Percentiles rank a stretch among this genome's conserved stretches.
These are phyloP conservation scores for Dysphania ambrosioides DNA, from an alignment of 148 eudicot genomes.

Conservation along the genomic window DNA sequence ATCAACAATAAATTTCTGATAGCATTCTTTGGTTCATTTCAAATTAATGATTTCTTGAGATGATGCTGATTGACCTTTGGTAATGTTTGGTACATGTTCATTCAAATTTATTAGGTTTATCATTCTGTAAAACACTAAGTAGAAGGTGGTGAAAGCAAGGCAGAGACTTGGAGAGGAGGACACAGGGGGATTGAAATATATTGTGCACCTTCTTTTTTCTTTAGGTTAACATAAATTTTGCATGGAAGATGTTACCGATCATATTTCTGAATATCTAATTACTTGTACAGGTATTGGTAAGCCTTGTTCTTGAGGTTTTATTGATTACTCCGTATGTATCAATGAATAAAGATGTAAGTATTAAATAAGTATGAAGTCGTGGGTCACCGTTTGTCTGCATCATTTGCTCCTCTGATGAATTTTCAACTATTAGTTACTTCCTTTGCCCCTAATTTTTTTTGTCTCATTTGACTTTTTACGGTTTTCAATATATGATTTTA, in stretches of 20 bases:
- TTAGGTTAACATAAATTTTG: neutral
- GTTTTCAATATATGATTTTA: too few relatives aligned
- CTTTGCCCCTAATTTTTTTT: too few relatives aligned
- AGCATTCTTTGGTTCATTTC: neutral
- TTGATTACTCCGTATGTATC: too few relatives aligned
- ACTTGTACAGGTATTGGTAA: too few relatives aligned
- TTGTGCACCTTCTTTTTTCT: neutral
- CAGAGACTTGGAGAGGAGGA: conserved; percentile 9
- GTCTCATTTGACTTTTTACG: too few relatives aligned
- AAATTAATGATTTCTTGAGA: neutral
- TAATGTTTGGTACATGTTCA: conserved; percentile 17
- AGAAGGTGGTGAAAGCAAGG: conserved; percentile 6
- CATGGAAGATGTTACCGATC: conserved; percentile 11
- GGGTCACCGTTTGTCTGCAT: too few relatives aligned
- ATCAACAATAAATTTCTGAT: neutral
- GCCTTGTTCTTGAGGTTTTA: too few relatives aligned
- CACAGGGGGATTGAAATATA: neutral
- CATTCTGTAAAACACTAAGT: conserved; percentile 5
- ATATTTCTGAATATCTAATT: neutral
- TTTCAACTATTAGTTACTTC: too few relatives aligned
- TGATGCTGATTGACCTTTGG: conserved; percentile 12
- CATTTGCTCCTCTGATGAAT: too few relatives aligned
- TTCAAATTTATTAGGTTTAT: conserved; percentile 17
- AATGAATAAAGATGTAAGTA: too few relatives aligned
- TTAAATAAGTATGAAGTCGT: too few relatives aligned